Base-by-base conservation (phyloP, 2,329 filamentous ascomycete genomes). In the Arthrocladium fulminans region DNA sequence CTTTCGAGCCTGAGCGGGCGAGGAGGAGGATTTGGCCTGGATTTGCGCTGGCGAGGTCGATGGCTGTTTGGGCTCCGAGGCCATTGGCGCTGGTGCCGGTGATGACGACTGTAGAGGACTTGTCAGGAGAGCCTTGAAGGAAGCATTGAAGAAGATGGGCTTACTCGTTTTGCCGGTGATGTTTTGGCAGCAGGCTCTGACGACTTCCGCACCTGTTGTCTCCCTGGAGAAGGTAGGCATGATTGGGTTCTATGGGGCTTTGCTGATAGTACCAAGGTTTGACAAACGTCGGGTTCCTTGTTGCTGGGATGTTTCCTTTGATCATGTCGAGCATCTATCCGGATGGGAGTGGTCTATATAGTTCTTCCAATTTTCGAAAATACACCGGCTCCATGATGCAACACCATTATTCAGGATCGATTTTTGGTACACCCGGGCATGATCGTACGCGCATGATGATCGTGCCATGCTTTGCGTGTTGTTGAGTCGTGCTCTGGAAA, bases 101-200 rank as follows among this genome's bases (percentile, higher is more conserved):
- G 20, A 65, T 54, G 13, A 64, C 43, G 44, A 63, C 59, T 62
- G 35, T 17, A 10, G n/a, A 3, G 19, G 4, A 12, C 19, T 35
- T 12, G 47, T 20, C 38, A 24, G 15, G 17, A 27, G 40, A 45
- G 44, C 35, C 22, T 25, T 15, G 27, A 19, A 7, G 2, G 22
- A 39, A 20, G 12, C 22, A 19, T 4, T 13, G 15, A 25, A 34
- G 20, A 20, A 13, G 27, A 41, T 44, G 24, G n/a, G 39, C 53
- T 35, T 48, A 64, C 64, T 59, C 41, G 60, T 65, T 49, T 59
- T 64, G 13, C 59, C 53, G 39, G 59, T 57, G 17, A 66, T 58
- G 17, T 53, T 39, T 5, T 61, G 54, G 5, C 56, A 51, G 48
- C 65, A 65, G 34, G 53, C 57, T 5, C 55, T 48, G 3, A 60